Conservation (phyloP, 345 rosid genomes). For the Rhodamnia argentea region DNA sequence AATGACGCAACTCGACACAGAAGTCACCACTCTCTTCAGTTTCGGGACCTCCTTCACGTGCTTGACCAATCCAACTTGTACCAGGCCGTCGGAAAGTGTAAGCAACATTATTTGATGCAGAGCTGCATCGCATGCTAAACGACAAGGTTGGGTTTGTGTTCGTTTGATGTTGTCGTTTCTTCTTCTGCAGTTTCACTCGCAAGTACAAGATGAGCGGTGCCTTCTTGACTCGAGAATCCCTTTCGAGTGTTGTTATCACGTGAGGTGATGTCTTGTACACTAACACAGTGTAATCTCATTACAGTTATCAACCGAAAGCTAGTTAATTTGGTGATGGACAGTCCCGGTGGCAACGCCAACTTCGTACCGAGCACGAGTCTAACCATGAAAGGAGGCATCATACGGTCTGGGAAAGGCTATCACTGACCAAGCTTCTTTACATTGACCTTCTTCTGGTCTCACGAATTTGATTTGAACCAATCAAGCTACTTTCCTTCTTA, state of each 20-base stretch:
- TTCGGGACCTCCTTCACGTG: conserved; percentile 86
- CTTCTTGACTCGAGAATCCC: conserved; percentile 68
- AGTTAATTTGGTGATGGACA: conserved; percentile 3
- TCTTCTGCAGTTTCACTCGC: conserved; percentile 59
- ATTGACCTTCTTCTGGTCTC: no score
- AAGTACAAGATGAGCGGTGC: conserved; percentile 44
- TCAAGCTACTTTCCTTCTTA: no score
- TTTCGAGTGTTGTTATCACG: conserved; percentile 66
- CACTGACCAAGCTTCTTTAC: no score
- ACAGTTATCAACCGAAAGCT: background rate
- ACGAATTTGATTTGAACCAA: no score
- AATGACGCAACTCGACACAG: conserved; percentile 30
- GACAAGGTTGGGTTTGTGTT: background rate
- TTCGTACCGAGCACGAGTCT: conserved; percentile 61
- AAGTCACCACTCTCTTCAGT: conserved; percentile 64
- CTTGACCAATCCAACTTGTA: conserved; percentile 50
- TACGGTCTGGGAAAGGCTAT: no score
- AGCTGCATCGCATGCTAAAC: background rate
- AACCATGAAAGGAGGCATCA: conserved; percentile 52
- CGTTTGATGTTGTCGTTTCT: conserved; percentile 1
- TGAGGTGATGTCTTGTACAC: conserved; percentile 33
- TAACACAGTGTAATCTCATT: background rate
- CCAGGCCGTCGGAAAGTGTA: conserved; percentile 49
- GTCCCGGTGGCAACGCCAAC: conserved; percentile 54
- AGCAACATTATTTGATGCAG: conserved; percentile 6